These are phyloP conservation scores for Volvox africanus DNA, from an alignment of 139 green algal genomes.

Conservation along the genomic window DNA sequence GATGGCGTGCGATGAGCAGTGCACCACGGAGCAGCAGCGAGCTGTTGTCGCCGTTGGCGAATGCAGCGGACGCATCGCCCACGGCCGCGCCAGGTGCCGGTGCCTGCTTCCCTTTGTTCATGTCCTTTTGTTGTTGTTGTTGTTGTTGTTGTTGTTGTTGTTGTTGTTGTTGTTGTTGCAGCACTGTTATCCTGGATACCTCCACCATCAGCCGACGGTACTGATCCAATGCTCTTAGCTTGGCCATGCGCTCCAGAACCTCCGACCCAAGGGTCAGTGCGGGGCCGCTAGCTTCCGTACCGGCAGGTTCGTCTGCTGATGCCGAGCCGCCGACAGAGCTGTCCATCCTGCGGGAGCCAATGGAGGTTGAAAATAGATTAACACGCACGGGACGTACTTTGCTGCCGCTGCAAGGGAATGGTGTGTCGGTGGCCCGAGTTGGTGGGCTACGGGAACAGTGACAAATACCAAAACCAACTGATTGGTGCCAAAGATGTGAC, in stretches of 20 bases:
- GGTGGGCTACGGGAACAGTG: too few species aligned
- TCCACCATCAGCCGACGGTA: slow-evolving; percentile 21
- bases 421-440: too few species aligned
- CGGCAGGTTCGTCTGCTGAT: too few species aligned
- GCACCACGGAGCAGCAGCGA: slow-evolving; percentile 18
- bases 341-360: too few species aligned
- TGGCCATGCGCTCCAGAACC: slow-evolving; percentile 2
- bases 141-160: background rate
- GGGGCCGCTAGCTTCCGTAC: background rate
- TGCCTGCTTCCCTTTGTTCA: background rate
- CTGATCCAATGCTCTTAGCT: slow-evolving; percentile 12
- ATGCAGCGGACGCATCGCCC: background rate
- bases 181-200: background rate
- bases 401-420: too few species aligned
- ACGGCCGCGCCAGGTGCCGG: background rate
- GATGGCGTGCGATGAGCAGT: slow-evolving; percentile 33
- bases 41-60: background rate
- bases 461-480: too few species aligned
- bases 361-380: too few species aligned
- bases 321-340: too few species aligned
- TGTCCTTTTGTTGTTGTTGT: background rate
- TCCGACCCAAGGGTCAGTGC: slow-evolving; percentile 26
- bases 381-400: too few species aligned
- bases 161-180: background rate
- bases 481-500: too few species aligned